Base-by-base conservation (phyloP, 352 stramenopile species). In the Pythium brachiatum region DNA sequence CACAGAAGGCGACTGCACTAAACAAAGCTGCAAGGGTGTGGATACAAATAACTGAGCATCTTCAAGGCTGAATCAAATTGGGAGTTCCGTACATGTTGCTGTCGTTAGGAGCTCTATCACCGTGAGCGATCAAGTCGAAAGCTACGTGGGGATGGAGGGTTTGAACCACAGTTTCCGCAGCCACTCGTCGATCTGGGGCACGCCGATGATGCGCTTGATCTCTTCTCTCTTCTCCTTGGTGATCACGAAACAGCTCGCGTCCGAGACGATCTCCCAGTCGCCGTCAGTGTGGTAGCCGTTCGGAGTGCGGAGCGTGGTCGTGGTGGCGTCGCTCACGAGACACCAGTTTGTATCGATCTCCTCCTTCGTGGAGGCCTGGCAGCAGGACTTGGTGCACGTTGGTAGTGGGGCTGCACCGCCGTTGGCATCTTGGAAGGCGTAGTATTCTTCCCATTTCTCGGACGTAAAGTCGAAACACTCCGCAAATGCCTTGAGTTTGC, bases 291-390 rank as follows among this genome's bases (percentile, higher is more conserved):
- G 47, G 68, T 60, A 16, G 39, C 39, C 46, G 39, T 62, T 43
- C 47, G 15, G 21, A 23, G n/a, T 50, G 54, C 53, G 31, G 41
- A 70, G 15, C 29, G 70, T 86, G 0, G 74, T 77, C 7, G 79
- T 79, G 41, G 80, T 84, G 1, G 79, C 68, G 53, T 94, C 85
- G 39, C 73, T 80, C 15, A 94, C 77, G 41, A 94, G 55, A 39
- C 87, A 72, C 85, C 85, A 94, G 62, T 94, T 88, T n/a, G 83
- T 73, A 53, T 92, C 83, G 58, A 94, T 91, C 39, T 90, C 81
- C 44, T 92, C 85, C 46, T 86, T 86, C 8, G 73, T 86, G 41
- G 72, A 82, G 46, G 83, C 72, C 53, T 73, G 67, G 62, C 85
- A 94, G 59, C 85, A 94, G 12, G 38, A 23, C 58, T 88, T 86